Base-by-base conservation (phyloP, 83 land plant species). In the Thuja plicata region DNA sequence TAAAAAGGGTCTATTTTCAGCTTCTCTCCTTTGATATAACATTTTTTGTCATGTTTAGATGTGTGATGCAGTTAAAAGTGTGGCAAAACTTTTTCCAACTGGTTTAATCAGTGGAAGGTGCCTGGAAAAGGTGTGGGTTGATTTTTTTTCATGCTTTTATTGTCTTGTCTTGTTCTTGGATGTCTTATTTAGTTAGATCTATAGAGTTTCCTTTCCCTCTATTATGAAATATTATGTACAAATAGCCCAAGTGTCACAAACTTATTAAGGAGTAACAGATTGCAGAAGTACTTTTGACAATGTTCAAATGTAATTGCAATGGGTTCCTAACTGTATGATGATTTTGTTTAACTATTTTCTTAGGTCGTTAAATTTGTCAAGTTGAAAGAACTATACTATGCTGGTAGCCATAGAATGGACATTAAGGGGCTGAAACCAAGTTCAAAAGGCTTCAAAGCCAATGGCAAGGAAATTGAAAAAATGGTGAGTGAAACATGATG, bases 381-480 rank as follows among this genome's bases (percentile, higher is more conserved):
- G 85, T 89, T 96, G 71, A 45, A 92, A 16, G 96, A 94, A 54
- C 93, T 96, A 27, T 94, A 94, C 84, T 96, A 96, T 89, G 96
- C 96, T 80, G 96, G 98, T 10, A 95, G 98, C 84, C 98, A 96
- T 93, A 96, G 98, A 12, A 96, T 95, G 96, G 98, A 96, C 90
- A 96, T 96, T 5, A 93, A 92, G 96, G 93, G 94, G 30, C 95
- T 96, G 52, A 90, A 87, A 57, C 88, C 78, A 52, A 79, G 89
- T 45, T 86, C 77, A 32, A 88, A 5, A 10, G 88, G 86, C 74
- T 88, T 86, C 41, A 93, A 91, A 76, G 87, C 88, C 15, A 87
- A 91, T 46, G 87, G 89, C 80, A 89, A 85, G 88, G 73, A 92
- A 35, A 88, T 87, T 32, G 92, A 96, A 89, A 89, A 82, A 89